Base-by-base conservation (phyloP, 768 basidiomycete genomes). In the Mycena latifolia region DNA sequence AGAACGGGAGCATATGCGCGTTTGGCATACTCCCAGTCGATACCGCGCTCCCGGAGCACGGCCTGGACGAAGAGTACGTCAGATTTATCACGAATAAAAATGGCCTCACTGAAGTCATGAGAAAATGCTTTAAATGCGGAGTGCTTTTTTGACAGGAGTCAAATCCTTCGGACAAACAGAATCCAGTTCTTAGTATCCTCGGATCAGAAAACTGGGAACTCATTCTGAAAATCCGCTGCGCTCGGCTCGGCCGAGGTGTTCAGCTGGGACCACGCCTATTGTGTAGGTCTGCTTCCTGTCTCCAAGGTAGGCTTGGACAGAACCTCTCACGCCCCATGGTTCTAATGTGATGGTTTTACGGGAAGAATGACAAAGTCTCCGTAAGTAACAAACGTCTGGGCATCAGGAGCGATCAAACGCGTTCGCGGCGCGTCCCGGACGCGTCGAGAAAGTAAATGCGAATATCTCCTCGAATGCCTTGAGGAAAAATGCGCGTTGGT, bases 71-170 rank as follows among this genome's bases (percentile, higher is more conserved):
- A 39, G 27, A 28, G 24, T 18, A 10, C 37, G 15, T 37, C 37
- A 3, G 37, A 11, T 37, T 17, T 10, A 17, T 37, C 37, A 7
- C 37, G 37, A 28, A 54, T 39, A 17, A 54, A 54, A 7, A 54
- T 54, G 20, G 53, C 33, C n/a, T 54, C 53, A n/a, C 35, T 37
- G 24, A 54, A 54, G 53, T 54, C 35, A 20, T 35, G 35, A 14
- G 35, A 20, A 25, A 54, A 54, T 6, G 53, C 35, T 25, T 54
- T 39, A 27, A 54, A 54, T 39, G 53, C 53, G 6, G 53, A 37
- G 18, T 54, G 53, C 15, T 37, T 35, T 39, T 54, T 54, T 2
- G 53, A 54, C 12, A 54, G 53, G 22, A 54, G 53, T 50, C 31
- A 11, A 33, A 33, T n/a, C n/a, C n/a, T n/a, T n/a, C n/a, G n/a